Conservation (phyloP, 2,329 filamentous ascomycete species). For the Phaeosphaeria sp. region DNA sequence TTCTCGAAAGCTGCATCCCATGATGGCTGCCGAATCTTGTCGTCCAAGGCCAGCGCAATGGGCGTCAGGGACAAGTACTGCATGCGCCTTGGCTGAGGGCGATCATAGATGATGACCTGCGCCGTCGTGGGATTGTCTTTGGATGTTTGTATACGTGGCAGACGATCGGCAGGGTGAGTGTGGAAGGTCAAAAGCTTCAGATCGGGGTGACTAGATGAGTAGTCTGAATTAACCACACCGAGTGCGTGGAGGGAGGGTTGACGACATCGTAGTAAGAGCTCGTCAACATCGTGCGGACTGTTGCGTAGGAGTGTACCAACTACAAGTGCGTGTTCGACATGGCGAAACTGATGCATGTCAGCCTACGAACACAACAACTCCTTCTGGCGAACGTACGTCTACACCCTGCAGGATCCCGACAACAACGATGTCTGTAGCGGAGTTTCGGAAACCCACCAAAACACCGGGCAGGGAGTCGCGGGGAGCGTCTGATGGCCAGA, state of each 20-base stretch:
- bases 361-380: background rate
- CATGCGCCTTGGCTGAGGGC: constrained; percentile 86
- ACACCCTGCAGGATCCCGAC: constrained; percentile 89
- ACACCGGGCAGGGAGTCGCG: constrained; percentile 78
- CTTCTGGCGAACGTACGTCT: constrained; percentile 65
- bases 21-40: constrained; percentile 58
- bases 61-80: constrained; percentile 93
- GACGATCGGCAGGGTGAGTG: constrained; percentile 55
- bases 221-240: constrained; percentile 75
- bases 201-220: constrained; percentile 61
- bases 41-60: constrained; percentile 81
- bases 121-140: constrained; percentile 71
- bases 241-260: constrained; percentile 83
- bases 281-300: constrained; percentile 77
- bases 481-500: constrained; percentile 92
- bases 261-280: constrained; percentile 85
- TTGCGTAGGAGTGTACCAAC: constrained; percentile 83
- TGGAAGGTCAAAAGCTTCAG: constrained; percentile 72
- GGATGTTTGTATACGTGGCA: constrained; percentile 78
- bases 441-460: constrained; percentile 95
- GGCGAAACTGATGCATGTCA: constrained; percentile 22
- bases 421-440: constrained; percentile 86
- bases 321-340: constrained; percentile 86
- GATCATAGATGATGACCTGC: constrained; percentile 88
- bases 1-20: constrained; percentile 54